Evolutionary conservation across 345 rosid genomes (phyloP).

Genomic region (Balakata baccata): DNA sequence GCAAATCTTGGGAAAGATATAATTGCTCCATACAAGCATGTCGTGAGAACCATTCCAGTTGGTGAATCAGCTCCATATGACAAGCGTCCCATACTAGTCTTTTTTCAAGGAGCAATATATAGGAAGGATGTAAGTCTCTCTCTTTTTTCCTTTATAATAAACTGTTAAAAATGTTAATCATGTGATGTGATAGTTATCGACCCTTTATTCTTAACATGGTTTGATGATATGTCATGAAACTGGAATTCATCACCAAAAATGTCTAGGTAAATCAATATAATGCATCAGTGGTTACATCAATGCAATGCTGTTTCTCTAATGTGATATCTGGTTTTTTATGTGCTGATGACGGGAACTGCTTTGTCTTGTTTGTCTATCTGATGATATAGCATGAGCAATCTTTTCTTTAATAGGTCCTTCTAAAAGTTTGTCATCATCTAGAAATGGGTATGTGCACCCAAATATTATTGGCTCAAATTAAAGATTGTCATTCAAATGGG

Average conservation of each 20-base stretch:
- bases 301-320: background rate
- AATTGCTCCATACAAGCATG: constrained; percentile 85
- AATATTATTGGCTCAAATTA: background rate
- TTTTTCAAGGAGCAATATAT: constrained; percentile 88
- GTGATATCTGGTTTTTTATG: background rate
- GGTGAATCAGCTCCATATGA: constrained; percentile 58
- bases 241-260: background rate
- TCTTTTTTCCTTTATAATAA: background rate
- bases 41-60: constrained; percentile 51
- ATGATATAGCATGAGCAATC: constrained; percentile 2
- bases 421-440: background rate
- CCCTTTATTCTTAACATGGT: background rate
- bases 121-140: constrained; percentile 77
- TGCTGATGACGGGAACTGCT: constrained; percentile 1
- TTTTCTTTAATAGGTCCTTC: background rate
- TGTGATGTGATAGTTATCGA: background rate
- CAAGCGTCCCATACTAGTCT: constrained; percentile 60
- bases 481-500: background rate
- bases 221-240: background rate
- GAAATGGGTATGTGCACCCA: background rate
- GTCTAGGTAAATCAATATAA: background rate
- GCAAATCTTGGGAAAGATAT: constrained; percentile 77
- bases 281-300: background rate
- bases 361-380: background rate
- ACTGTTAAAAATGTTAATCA: constrained; percentile 7